Evolutionary conservation across 2,329 filamentous ascomycete species (phyloP).

Genomic region (Juglanconis juglandina): DNA sequence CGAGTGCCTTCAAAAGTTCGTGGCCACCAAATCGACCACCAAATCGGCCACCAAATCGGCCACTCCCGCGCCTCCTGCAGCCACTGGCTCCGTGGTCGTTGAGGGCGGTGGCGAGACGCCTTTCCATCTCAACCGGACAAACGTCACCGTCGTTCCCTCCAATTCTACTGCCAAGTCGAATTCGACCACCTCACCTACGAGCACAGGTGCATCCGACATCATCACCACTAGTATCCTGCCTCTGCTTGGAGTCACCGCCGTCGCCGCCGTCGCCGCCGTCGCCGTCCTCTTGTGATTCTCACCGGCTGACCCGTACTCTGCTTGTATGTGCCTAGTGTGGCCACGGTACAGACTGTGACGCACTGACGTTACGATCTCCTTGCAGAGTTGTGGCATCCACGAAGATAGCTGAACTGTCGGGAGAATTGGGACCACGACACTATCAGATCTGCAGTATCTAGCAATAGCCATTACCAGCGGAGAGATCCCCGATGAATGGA

Average conservation of each 20-base stretch:
- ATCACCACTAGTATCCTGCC: conserved; percentile 29
- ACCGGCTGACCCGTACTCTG: not conserved
- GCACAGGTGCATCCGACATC: conserved; percentile 28
- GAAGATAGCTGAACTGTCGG: no score
- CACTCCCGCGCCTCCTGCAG: conserved; percentile 34
- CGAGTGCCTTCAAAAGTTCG: conserved; percentile 48
- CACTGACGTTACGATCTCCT: no score
- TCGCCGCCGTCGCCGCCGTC: conserved; percentile 18
- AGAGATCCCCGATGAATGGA: no score
- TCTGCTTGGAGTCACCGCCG: conserved; percentile 25
- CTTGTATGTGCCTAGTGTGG: no score
- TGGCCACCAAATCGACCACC: conserved; percentile 29
- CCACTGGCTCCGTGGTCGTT: conserved; percentile 25
- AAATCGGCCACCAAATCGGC: conserved; percentile 43
- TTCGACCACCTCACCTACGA: conserved; percentile 23
- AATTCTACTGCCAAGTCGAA: conserved; percentile 11
- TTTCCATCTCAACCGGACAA: not conserved
- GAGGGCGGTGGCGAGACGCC: not conserved
- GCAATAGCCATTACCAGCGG: no score
- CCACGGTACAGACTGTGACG: no score
- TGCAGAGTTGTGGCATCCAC: no score
- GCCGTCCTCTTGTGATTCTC: not conserved
- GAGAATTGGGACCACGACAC: no score
- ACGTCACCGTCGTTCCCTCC: conserved; percentile 15
- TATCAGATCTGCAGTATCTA: no score